Base-by-base conservation (phyloP, 129 eudicot species). In the Centella asiatica region DNA sequence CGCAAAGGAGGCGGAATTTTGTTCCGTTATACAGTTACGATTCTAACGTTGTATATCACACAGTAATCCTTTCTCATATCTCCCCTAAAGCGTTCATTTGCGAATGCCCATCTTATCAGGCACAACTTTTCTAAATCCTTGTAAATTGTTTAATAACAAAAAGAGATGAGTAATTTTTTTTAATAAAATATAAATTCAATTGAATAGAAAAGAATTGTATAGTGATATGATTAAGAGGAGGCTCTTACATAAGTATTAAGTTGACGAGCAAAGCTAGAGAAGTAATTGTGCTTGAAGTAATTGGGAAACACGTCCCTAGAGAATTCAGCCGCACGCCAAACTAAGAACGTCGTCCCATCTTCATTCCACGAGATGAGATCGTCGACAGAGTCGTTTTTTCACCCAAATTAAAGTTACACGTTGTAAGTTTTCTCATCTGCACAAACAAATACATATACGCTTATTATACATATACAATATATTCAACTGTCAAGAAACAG, bases 81-180 rank as follows among this genome's bases (percentile, higher is more conserved):
- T 60, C 78, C 66, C 29, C 78, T 77, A 5, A 89, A 89, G 60
- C 80, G 69, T 28, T 85, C 97, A 27, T 88, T 76, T 0, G 90
- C 75, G 33, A 88, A 88, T 34, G 85, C 97, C 97, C 97, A 88
- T 5, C 95, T n/a, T 76, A 66, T 89, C 97, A 3, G 90, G 80
- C 17, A 75, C 95, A 6, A 80, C 81, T 45, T 89, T 89, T 55
- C 88, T 68, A 26, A 89, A 89, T 65, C 97, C 97, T 90, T 89
- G 23, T n/a, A 45, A 52, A 66, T 44, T 17, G 27, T n/a, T n/a
- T n/a, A 32, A 73, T 20, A 34, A 12, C 15, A 1, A 18, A 52
- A n/a, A n/a, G n/a, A n/a, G n/a, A n/a, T n/a, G n/a, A n/a, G n/a
- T n/a, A n/a, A n/a, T n/a, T n/a, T 1, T 10, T 49, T 8, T 22